phyloP scores from a whole-genome alignment of 2,329 filamentous ascomycete genomes.

The Alternaria consortialis region DNA sequence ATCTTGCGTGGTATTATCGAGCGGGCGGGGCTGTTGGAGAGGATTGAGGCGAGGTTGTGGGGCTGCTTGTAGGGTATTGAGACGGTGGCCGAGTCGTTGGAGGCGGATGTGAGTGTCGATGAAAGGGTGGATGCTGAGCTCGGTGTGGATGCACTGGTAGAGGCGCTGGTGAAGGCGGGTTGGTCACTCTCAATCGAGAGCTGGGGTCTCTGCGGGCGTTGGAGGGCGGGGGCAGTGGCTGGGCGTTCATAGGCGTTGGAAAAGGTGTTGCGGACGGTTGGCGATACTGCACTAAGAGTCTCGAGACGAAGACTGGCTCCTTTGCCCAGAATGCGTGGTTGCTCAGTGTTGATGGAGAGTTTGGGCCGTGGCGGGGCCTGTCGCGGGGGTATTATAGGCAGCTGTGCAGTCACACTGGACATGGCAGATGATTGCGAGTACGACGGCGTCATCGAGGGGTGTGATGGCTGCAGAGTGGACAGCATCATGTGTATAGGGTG shows the following conservation, averaged over 20 bases:
- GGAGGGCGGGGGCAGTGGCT: constrained; percentile 34
- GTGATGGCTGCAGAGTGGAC: constrained; percentile 41
- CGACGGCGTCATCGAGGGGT: constrained; percentile 38
- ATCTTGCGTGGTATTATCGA: constrained; percentile 50
- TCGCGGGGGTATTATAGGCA: constrained; percentile 55
- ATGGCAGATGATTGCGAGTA: constrained; percentile 41
- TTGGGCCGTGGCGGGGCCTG: constrained; percentile 60
- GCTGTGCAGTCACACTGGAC: constrained; percentile 55
- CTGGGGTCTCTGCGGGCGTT: constrained; percentile 40
- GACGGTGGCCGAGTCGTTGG: constrained; percentile 49
- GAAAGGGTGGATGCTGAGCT: constrained; percentile 51
- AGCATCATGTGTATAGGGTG: constrained; percentile 47
- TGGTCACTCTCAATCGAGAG: constrained; percentile 48
- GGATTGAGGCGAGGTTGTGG: constrained; percentile 57
- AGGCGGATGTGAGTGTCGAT: constrained; percentile 52
- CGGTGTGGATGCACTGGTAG: constrained; percentile 41
- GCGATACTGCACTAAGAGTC: constrained; percentile 65
- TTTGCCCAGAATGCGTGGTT: constrained; percentile 61
- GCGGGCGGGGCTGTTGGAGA: constrained; percentile 56
- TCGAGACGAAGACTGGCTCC: constrained; percentile 63
- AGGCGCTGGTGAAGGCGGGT: constrained; percentile 10
- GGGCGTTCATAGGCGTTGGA: constrained; percentile 65
- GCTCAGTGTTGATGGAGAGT: constrained; percentile 67
- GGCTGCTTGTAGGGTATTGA: constrained; percentile 57
- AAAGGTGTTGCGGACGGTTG: constrained; percentile 69